Conservation (phyloP, 768 basidiomycete genomes). For the Trametes cingulata region DNA sequence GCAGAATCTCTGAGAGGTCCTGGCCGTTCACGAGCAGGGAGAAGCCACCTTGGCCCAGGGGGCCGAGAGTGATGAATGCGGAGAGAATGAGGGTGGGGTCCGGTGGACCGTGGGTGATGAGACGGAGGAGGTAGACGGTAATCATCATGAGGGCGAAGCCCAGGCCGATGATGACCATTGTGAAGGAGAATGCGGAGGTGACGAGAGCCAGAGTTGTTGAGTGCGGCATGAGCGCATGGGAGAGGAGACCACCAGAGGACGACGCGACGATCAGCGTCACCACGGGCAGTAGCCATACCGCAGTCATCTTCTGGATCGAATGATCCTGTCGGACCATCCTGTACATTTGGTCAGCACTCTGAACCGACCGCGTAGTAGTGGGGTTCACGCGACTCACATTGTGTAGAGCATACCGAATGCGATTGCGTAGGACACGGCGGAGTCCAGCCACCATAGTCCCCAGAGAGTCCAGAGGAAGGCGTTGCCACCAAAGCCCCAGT, state of each 20-base stretch:
- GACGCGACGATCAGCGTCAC: constrained; percentile 56
- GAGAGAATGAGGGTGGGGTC: constrained; percentile 42
- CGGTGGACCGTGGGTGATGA: constrained; percentile 44
- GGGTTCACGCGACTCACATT: constrained; percentile 39
- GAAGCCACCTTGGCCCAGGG: constrained; percentile 54
- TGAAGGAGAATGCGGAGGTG: constrained; percentile 45
- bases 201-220: constrained; percentile 41
- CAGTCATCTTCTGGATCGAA: constrained; percentile 40
- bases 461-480: constrained; percentile 44
- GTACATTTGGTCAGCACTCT: background rate
- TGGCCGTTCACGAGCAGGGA: constrained; percentile 44
- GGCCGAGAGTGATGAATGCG: constrained; percentile 52
- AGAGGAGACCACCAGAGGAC: constrained; percentile 49
- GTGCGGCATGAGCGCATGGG: constrained; percentile 38
- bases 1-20: constrained; percentile 37
- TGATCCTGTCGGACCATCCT: constrained; percentile 50
- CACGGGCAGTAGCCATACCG: constrained; percentile 53
- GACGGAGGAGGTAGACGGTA: constrained; percentile 46
- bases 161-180: constrained; percentile 48
- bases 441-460: constrained; percentile 56
- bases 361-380: background rate
- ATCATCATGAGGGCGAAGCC: constrained; percentile 51
- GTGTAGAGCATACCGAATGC: constrained; percentile 52
- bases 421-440: constrained; percentile 40
- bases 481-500: constrained; percentile 38